phyloP scores from a whole-genome alignment of 2,329 filamentous ascomycete species.

The Apiospora phragmitis region DNA sequence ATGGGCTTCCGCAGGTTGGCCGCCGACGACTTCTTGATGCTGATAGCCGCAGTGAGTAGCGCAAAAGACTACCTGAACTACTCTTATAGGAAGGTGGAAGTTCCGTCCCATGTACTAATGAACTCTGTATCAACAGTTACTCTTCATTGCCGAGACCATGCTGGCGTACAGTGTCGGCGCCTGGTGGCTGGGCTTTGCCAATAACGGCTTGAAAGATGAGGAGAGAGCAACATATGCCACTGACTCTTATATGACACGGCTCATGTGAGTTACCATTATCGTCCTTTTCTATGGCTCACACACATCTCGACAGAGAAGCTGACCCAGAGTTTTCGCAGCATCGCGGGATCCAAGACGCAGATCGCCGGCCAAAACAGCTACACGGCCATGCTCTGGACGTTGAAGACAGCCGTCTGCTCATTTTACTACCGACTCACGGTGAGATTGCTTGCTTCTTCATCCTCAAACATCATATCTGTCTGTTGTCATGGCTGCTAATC shows the following conservation, averaged over 20 bases:
- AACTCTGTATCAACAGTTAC: neutral
- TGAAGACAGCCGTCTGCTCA: conserved; percentile 16
- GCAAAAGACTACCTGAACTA: neutral
- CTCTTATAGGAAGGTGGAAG: too few relatives aligned
- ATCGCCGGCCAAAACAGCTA: conserved; percentile 15
- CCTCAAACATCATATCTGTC: too few relatives aligned
- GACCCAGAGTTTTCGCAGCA: neutral
- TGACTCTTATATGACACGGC: neutral
- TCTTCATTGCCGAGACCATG: neutral
- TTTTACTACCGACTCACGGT: conserved; percentile 18
- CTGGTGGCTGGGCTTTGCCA: conserved; percentile 11
- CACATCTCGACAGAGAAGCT: neutral
- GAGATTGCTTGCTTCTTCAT: neutral
- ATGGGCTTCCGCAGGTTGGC: neutral
- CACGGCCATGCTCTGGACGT: conserved; percentile 16
- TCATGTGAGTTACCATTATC: conserved; percentile 7
- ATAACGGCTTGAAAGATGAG: conserved; percentile 8
- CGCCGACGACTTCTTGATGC: conserved; percentile 10
- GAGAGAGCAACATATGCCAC: neutral
- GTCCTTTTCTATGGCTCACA: too few relatives aligned
- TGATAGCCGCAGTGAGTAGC: conserved; percentile 9
- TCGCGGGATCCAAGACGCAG: conserved; percentile 18
- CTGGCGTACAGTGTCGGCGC: conserved; percentile 19
- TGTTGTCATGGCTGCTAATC: neutral
- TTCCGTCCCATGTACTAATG: neutral